Evolutionary conservation across 2,329 filamentous ascomycete genomes (phyloP), one percentile per base, ranked within the genome.

Genomic region (Daldinia sp.): DNA sequence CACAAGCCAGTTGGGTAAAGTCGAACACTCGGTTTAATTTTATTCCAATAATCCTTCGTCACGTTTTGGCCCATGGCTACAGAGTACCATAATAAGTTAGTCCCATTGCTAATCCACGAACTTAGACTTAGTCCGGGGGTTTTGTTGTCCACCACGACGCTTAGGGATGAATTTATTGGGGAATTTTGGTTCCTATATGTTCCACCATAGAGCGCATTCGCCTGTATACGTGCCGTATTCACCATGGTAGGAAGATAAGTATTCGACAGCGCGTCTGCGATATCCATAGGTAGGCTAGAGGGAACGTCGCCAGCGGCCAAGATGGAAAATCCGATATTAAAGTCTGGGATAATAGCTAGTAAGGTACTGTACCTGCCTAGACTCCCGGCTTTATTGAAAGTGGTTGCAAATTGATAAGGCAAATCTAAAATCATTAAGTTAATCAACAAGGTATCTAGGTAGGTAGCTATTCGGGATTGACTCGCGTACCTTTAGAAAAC

Each of bases 341-440:
- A 73, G 39, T 77, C 76, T 6, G 75, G 76, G 21, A 77, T 73
- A 45, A 77, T 29, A 7, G 74, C 71, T 9, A 77, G 56, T 8
- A 77, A 64, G 2, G 68, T 50, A 37, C 66, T 73, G 65, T 77
- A 77, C 30, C 68, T 62, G 4, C 76, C 75, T 21, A 77, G 54
- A 41, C 66, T 71, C 41, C 76, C 75, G 4, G 71, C 70, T 58
- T 77, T 77, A 64, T 76, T 76, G 69, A 74, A 77, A 7, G 73
- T 73, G 48, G 76, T 75, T 13, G 68, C 68, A 32, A 70, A 72
- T 25, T 72, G 69, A 50, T 72, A 71, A 4, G 65, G 62, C 13
- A 62, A 64, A 50, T 69, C 70, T 72, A 27, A 17, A 15, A n/a
- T 52, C 41, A 55, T 15, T 25, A n/a, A 35, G 15, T 15, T 35